Evolutionary conservation across 169 alveolate species (phyloP).

Genomic region (Neospora caninum): DNA sequence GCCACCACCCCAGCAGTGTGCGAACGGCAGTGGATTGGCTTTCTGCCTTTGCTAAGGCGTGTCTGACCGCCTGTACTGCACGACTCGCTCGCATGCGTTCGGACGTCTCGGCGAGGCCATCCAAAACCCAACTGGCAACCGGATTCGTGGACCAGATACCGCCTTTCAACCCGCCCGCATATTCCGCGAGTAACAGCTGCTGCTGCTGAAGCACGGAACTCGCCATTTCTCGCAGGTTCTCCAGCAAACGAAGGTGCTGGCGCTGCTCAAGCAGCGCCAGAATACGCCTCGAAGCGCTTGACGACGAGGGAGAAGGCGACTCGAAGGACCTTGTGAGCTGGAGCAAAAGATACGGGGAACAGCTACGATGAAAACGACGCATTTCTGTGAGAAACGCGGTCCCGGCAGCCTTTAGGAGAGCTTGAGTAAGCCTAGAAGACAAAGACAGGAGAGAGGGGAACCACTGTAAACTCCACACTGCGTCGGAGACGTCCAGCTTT

Average conservation of each 20-base stretch:
- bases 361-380: constrained; percentile 10
- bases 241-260: constrained; percentile 7
- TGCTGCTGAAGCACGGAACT: constrained; percentile 29
- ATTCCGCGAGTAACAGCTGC: constrained; percentile 4
- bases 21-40: background rate
- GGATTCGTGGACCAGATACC: background rate
- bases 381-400: background rate
- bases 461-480: background rate
- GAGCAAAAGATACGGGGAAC: background rate
- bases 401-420: constrained; percentile 3
- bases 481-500: background rate
- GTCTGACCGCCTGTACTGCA: background rate
- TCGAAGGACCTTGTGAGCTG: background rate
- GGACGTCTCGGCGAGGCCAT: background rate
- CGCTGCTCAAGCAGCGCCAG: constrained; percentile 12
- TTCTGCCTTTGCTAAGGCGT: background rate
- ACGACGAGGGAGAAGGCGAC: background rate
- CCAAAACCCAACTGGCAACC: background rate
- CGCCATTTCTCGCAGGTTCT: constrained; percentile 10
- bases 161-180: constrained; percentile 12
- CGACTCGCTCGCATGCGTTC: background rate
- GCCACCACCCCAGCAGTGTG: constrained; percentile 4
- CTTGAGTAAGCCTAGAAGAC: background rate
- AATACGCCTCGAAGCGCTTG: background rate
- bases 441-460: background rate